Evolutionary conservation across 495 filamentous ascomycete species (phyloP).

Genomic region (Elasticomyces elasticus): DNA sequence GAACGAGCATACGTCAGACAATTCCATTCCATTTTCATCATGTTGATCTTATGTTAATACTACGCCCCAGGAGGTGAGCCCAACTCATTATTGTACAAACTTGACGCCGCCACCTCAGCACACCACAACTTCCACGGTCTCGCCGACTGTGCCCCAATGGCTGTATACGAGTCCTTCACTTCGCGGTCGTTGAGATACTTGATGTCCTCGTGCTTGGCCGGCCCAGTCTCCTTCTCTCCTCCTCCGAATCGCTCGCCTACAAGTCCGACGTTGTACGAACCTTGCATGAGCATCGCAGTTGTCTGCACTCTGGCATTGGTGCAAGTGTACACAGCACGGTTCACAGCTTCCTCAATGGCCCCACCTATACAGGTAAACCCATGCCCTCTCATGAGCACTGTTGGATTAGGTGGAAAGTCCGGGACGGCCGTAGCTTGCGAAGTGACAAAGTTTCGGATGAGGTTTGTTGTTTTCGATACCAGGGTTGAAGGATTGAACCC

Average conservation of each 20-base stretch:
- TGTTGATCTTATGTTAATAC: no score
- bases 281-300: conserved; percentile 26
- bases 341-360: conserved; percentile 29
- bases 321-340: conserved; percentile 31
- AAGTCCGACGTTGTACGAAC: conserved; percentile 22
- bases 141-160: conserved; percentile 12
- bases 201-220: conserved; percentile 28
- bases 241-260: conserved; percentile 24
- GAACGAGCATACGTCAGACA: no score
- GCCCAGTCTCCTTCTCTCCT: conserved; percentile 32
- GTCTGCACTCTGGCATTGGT: conserved; percentile 29
- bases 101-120: conserved; percentile 27
- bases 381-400: conserved; percentile 32
- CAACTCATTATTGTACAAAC: conserved; percentile 30
- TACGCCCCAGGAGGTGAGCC: conserved; percentile 10
- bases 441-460: conserved; percentile 13
- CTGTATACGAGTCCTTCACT: conserved; percentile 27
- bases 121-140: conserved; percentile 32
- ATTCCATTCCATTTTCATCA: no score
- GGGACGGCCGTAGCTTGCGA: conserved; percentile 1
- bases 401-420: conserved; percentile 14
- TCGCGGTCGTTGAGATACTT: conserved; percentile 31
- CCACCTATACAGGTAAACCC: conserved; percentile 29
- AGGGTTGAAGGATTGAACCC: conserved; percentile 26
- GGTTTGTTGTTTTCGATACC: conserved; percentile 8